Evolutionary conservation across 73 alveolate species (phyloP).

Genomic region (Symbiodinium pilosum): DNA sequence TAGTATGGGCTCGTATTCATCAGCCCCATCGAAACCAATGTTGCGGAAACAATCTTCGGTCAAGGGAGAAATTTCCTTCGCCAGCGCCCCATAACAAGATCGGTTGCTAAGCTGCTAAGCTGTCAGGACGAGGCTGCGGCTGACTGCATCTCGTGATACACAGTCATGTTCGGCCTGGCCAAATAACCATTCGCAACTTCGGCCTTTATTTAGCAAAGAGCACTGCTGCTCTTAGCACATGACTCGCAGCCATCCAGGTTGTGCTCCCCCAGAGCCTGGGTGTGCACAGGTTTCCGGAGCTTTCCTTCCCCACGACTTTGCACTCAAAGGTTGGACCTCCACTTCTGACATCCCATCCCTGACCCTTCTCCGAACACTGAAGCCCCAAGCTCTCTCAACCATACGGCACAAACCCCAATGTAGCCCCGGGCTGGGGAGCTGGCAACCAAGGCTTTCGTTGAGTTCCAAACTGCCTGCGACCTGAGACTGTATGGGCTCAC

Average conservation of each 20-base stretch:
- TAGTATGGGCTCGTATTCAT: too few species aligned
- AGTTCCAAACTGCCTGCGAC: slow-evolving; percentile 76
- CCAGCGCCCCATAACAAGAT: too few species aligned
- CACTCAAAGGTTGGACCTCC: not conserved
- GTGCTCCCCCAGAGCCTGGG: slow-evolving; percentile 74
- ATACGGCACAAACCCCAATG: too few species aligned
- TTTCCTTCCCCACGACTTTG: not conserved
- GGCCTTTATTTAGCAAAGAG: not conserved
- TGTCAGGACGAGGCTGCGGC: not conserved
- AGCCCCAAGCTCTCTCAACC: too few species aligned
- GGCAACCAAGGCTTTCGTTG: slow-evolving; percentile 58
- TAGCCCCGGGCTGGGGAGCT: not conserved
- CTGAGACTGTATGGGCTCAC: not conserved
- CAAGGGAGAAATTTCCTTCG: too few species aligned
- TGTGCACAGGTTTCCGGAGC: too few species aligned
- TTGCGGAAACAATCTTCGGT: too few species aligned
- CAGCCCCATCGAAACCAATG: too few species aligned
- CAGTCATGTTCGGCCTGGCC: slow-evolving; percentile 71
- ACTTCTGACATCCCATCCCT: not conserved
- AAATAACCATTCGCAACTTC: not conserved
- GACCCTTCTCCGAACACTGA: not conserved
- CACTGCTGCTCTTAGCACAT: not conserved
- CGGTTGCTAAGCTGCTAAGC: too few species aligned
- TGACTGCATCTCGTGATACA: slow-evolving; percentile 82
- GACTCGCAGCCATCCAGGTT: slow-evolving; percentile 66